phyloP scores from a whole-genome alignment of 1,284 basidiomycete genomes.

The Puccinia horiana region DNA sequence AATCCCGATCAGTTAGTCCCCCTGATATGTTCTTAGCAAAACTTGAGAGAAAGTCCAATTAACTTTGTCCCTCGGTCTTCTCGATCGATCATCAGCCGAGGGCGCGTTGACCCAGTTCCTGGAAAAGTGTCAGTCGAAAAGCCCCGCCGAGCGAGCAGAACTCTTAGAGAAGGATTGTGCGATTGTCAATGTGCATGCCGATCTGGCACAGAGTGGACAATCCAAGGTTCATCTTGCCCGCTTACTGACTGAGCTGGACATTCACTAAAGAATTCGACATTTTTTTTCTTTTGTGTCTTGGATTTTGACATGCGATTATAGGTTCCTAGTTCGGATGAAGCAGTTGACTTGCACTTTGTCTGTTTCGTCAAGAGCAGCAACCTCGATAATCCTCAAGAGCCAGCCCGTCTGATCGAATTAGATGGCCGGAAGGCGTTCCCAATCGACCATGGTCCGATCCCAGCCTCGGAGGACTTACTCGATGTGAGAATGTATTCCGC shows the following conservation, averaged over 20 bases:
- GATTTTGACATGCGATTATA: constrained; percentile 20
- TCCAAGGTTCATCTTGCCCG: constrained; percentile 55
- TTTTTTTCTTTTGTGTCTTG: background rate
- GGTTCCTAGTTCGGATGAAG: constrained; percentile 55
- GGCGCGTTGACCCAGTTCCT: constrained; percentile 40
- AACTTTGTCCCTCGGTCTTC: background rate
- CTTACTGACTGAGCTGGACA: background rate
- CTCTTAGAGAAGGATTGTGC: constrained; percentile 32
- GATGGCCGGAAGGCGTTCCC: constrained; percentile 57
- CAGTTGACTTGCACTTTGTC: constrained; percentile 58
- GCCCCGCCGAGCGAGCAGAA: constrained; percentile 34
- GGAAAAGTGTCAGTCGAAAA: constrained; percentile 16
- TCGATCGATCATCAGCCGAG: constrained; percentile 6
- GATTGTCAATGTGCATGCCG: constrained; percentile 28
- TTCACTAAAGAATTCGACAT: background rate
- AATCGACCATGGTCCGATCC: constrained; percentile 51
- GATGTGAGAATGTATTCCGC: background rate
- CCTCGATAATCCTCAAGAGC: constrained; percentile 41
- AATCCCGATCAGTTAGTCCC: constrained; percentile 49
- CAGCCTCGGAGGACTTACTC: constrained; percentile 5
- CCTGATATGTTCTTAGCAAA: background rate
- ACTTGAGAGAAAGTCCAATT: background rate
- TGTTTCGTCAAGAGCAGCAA: constrained; percentile 54
- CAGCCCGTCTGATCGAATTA: constrained; percentile 55
- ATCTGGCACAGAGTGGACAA: constrained; percentile 53